Conservation (phyloP, 176 grass and related monocot species). For the Themeda triandra region DNA sequence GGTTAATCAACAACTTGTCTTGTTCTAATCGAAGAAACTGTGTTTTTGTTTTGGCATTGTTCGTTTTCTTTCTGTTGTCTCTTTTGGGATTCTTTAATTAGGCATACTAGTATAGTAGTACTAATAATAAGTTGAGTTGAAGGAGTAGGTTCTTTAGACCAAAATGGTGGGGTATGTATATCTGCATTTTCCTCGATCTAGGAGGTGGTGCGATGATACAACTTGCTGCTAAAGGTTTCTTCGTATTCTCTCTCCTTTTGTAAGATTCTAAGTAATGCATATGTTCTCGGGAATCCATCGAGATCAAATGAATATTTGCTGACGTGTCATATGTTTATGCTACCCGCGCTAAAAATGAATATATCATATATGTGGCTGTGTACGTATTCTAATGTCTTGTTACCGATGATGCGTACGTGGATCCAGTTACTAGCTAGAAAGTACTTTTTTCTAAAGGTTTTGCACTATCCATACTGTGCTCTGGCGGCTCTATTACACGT, state of each 20-base stretch:
- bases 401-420: not conserved
- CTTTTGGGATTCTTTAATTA: not conserved
- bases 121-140: too few relatives aligned
- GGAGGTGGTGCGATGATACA: not conserved
- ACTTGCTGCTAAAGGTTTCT: not conserved
- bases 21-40: not conserved
- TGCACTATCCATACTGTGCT: not conserved
- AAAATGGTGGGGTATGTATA: not conserved
- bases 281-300: not conserved
- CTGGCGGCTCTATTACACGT: not conserved
- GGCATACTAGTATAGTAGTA: not conserved
- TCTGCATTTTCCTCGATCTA: constrained; percentile 5
- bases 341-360: not conserved
- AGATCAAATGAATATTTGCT: not conserved
- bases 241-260: not conserved
- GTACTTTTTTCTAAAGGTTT: not conserved
- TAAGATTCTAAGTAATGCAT: not conserved
- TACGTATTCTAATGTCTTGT: not conserved
- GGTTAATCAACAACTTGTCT: not conserved
- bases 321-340: not conserved
- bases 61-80: not conserved
- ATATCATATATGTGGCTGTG: not conserved
- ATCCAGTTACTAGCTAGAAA: not conserved
- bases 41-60: constrained; percentile 3
- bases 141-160: not conserved